Evolutionary conservation across 2,329 filamentous ascomycete species (phyloP), one percentile per base, ranked within the genome.

Genomic region (Ophiosphaerella herpotricha): DNA sequence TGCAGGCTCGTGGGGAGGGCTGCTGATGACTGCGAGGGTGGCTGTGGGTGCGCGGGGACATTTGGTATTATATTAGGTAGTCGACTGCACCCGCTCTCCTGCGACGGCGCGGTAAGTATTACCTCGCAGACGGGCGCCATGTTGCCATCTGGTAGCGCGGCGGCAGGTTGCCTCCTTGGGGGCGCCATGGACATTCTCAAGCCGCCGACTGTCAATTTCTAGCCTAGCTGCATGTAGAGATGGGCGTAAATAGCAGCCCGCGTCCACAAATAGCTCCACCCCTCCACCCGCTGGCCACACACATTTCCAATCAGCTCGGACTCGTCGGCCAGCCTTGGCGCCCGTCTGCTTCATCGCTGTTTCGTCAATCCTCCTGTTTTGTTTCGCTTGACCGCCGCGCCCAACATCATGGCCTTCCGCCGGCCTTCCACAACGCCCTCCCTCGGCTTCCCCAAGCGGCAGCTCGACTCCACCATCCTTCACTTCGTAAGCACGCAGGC

Each of bases 401-500:
- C 26, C 7, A 6, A 29, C 11, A 8, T 11, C 26, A 29, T 29
- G 7, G 11, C 7, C 26, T 29, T 29, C 26, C 26, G 11, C 11
- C 14, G 12, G 4, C 14, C 32, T 36, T 38, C 35, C 34, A 36
- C 16, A 18, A 36, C 16, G 13, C 16, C 8, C 34, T 7, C 34
- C 34, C 16, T 29, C 26, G 11, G 26, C 26, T 4, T 29, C 26
- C 58, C 57, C 55, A 63, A 63, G 54, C 65, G 64, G 31, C 64
- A 65, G 50, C 50, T 61, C 42, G 58, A 62, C 64, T 82, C 89
- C 63, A 78, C 90, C 67, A 87, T 95, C 67, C 76, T 95, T 54
- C 90, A 96, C 74, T 92, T 96, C 76, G 90, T 93, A 77, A 70
- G 82, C 71, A 43, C 54, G 33, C 18, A 21, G 18, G 18, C 18